These are phyloP conservation scores for Cyclotella choctawhatcheeana DNA, from an alignment of 108 stramenopile species.

Conservation along the genomic window DNA sequence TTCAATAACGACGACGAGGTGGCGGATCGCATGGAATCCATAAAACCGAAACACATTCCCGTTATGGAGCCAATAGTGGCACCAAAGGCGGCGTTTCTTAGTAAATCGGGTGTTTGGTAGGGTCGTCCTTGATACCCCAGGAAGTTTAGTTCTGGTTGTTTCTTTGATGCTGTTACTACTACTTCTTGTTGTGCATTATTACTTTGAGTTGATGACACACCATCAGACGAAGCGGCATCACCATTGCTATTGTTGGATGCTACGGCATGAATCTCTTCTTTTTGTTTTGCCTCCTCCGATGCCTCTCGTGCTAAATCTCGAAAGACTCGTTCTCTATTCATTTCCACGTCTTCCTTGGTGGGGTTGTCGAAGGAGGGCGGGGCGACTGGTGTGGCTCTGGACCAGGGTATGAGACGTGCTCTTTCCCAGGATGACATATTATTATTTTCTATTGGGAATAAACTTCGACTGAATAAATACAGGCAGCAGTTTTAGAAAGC, in stretches of 20 bases:
- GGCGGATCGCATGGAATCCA: slow-evolving; percentile 83
- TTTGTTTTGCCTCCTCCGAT: slow-evolving; percentile 45
- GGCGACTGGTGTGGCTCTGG: slow-evolving; percentile 45
- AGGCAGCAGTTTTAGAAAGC: no score
- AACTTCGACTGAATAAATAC: no score
- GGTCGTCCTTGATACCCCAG: slow-evolving; percentile 46
- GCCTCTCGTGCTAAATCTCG: slow-evolving; percentile 75
- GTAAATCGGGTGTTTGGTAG: slow-evolving; percentile 65
- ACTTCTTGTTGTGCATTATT: slow-evolving; percentile 3
- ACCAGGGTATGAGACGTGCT: slow-evolving; percentile 82
- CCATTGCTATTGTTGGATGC: no score
- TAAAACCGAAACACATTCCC: slow-evolving; percentile 88
- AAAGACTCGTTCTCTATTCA: slow-evolving; percentile 67
- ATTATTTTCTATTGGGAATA: no score
- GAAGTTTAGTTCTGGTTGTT: slow-evolving; percentile 23
- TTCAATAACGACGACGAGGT: slow-evolving; percentile 62
- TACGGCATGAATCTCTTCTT: no score
- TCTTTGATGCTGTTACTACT: slow-evolving; percentile 14
- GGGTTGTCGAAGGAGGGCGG: slow-evolving; percentile 35
- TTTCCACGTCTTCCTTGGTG: slow-evolving; percentile 53
- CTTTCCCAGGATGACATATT: slow-evolving; percentile 93
- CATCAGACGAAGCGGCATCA: no score
- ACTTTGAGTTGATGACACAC: not conserved
- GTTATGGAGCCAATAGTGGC: slow-evolving; percentile 82
- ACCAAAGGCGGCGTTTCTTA: slow-evolving; percentile 77